Percentiles rank a stretch among this genome's conserved stretches.
Conservation (phyloP, 148 eudicot genomes). For the Polygonum aviculare region DNA sequence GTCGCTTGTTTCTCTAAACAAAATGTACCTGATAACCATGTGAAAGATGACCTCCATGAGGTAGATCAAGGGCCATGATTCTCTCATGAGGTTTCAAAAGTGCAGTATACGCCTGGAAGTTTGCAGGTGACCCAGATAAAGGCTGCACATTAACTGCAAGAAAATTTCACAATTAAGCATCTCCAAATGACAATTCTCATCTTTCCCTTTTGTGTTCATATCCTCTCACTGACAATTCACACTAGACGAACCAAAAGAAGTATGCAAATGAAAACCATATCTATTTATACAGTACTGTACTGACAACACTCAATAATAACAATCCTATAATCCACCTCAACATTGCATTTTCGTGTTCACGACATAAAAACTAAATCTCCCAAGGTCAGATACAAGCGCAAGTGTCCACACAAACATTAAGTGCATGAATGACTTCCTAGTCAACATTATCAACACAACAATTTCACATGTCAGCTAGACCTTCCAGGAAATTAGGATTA, state of each 20-base stretch:
- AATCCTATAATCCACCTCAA: background rate
- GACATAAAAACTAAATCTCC: background rate
- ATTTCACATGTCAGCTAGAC: too few relatives aligned
- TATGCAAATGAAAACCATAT: background rate
- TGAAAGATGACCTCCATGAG: slow-evolving; percentile 99
- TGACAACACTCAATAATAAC: background rate
- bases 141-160: slow-evolving; percentile 95
- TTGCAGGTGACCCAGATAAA: slow-evolving; percentile 92
- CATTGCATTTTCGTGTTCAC: background rate
- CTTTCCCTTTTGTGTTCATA: too few relatives aligned
- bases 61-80: slow-evolving; percentile 99
- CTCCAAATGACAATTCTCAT: background rate
- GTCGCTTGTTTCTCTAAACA: background rate
- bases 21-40: slow-evolving; percentile 89
- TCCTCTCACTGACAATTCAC: background rate
- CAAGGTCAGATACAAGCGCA: background rate
- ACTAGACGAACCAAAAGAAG: background rate
- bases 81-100: slow-evolving; percentile 93
- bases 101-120: slow-evolving; percentile 96
- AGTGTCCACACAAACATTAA: background rate
- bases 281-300: background rate
- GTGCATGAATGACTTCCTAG: background rate
- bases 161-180: background rate
- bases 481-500: background rate
- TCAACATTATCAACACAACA: background rate